Percentiles rank a stretch among this genome's conserved stretches.
These are phyloP conservation scores for Allium sativum DNA, from an alignment of 106 monocot genomes.

Conservation along the genomic window DNA sequence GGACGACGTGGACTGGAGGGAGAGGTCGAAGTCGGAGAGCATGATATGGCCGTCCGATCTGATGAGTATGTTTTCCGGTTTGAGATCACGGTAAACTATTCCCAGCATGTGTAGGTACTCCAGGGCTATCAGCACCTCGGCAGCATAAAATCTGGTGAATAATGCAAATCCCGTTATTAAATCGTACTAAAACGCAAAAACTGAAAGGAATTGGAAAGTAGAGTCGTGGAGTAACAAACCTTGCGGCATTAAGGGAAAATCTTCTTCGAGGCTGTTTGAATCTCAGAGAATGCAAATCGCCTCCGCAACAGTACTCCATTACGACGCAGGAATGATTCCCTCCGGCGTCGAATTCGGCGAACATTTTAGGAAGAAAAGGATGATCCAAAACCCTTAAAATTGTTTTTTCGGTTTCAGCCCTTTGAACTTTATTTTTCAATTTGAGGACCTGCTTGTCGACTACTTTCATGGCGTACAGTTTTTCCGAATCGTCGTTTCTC, in stretches of 20 bases:
- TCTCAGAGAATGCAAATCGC: conserved; percentile 81
- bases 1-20: conserved; percentile 45
- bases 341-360: conserved; percentile 73
- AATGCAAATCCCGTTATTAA: too few relatives aligned
- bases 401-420: conserved; percentile 60
- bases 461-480: conserved; percentile 80
- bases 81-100: conserved; percentile 83
- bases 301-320: conserved; percentile 92
- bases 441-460: conserved; percentile 56
- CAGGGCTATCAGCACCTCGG: conserved; percentile 16
- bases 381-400: conserved; percentile 64
- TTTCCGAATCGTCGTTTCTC: conserved; percentile 4
- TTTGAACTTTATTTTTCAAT: conserved; percentile 62
- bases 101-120: conserved; percentile 97
- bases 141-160: too few relatives aligned
- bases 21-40: conserved; percentile 98
- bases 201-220: too few relatives aligned
- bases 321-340: conserved; percentile 59
- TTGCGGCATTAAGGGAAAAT: conserved; percentile 45
- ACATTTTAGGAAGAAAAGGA: conserved; percentile 71
- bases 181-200: too few relatives aligned
- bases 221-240: conserved; percentile 11
- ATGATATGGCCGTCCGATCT: conserved; percentile 90
- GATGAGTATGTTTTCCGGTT: conserved; percentile 91
- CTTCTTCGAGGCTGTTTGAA: conserved; percentile 59